Base-by-base conservation (phyloP, 2,329 filamentous ascomycete species). In the Verticillium nubilum region DNA sequence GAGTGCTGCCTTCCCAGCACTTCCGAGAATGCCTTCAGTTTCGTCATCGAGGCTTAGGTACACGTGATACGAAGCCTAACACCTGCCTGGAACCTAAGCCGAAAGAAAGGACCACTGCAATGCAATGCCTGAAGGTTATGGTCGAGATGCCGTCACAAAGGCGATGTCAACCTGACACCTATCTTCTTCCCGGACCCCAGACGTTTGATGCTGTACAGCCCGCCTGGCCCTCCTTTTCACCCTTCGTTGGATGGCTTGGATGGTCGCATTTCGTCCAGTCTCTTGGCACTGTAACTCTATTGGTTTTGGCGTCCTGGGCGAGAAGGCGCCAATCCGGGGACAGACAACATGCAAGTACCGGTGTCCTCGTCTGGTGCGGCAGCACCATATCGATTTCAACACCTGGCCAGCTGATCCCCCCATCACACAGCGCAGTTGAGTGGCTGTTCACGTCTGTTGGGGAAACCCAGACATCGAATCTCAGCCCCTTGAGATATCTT, bases 261-360 rank as follows among this genome's bases (percentile, higher is more conserved):
- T 50, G n/a, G 42, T 50, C 42, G 42, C 42, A 50, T 50, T 50
- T 50, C 42, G 25, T 50, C 19, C 42, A 19, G n/a, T 50, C 9
- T 56, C 54, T 56, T 56, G 54, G 54, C 54, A 47, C 27, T 19
- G 26, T 56, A 37, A 35, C 54, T 37, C 35, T 47, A 47, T 56
- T 56, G 23, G 54, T 27, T 26, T 26, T 56, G 33, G 54, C 33
- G 54, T 56, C 54, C 54, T 56, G 54, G 54, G 54, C 54, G 29
- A 9, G 35, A 54, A 54, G 29, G 28, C n/a, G 52, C 28, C 52
- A 54, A 54, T 33, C 28, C 52, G 26, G 52, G 52, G 52, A 15
- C 23, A 19, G n/a, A 19, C 52, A 13, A 33, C 10, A 29, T 31
- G 52, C 23, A 31, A 33, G 28, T 54, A 33, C 23, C 29, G 28